Conservation (phyloP, 169 alveolate species). For the Plasmodium ovale region DNA sequence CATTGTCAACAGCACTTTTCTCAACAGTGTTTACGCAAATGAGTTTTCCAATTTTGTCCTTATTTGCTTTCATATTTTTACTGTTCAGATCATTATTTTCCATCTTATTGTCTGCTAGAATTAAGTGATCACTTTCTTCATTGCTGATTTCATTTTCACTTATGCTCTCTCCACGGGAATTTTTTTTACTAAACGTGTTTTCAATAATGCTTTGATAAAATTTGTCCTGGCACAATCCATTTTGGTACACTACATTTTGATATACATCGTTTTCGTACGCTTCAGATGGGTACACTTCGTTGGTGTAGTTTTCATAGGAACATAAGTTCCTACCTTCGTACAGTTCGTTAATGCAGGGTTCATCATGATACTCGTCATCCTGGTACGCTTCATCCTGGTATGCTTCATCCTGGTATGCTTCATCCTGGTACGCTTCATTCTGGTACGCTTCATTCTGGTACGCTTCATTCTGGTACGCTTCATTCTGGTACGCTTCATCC, state of each 20-base stretch:
- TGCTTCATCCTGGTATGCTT: too few relatives aligned
- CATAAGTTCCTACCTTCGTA: background rate
- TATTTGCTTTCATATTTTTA: constrained; percentile 14
- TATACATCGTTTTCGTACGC: constrained; percentile 8
- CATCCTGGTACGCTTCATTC: too few relatives aligned
- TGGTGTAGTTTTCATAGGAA: constrained; percentile 7
- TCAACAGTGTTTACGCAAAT: background rate
- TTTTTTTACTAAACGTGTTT: constrained; percentile 17
- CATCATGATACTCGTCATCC: too few relatives aligned
- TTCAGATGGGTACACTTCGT: constrained; percentile 12
- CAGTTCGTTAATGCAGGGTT: too few relatives aligned
- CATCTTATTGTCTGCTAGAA: background rate
- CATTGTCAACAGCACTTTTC: background rate
- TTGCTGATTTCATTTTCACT: constrained; percentile 11
- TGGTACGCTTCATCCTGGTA: too few relatives aligned
- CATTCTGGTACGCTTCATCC: too few relatives aligned
- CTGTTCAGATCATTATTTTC: constrained; percentile 4
- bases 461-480: too few relatives aligned
- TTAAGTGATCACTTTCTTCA: background rate
- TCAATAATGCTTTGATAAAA: constrained; percentile 16
- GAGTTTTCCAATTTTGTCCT: background rate
- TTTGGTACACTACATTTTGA: constrained; percentile 1
- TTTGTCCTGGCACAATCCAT: constrained; percentile 8
- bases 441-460: background rate
- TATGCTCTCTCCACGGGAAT: background rate